These are phyloP conservation scores for Hypoxylon sp. DNA, from an alignment of 2,329 filamentous ascomycete species.

Conservation along the genomic window DNA sequence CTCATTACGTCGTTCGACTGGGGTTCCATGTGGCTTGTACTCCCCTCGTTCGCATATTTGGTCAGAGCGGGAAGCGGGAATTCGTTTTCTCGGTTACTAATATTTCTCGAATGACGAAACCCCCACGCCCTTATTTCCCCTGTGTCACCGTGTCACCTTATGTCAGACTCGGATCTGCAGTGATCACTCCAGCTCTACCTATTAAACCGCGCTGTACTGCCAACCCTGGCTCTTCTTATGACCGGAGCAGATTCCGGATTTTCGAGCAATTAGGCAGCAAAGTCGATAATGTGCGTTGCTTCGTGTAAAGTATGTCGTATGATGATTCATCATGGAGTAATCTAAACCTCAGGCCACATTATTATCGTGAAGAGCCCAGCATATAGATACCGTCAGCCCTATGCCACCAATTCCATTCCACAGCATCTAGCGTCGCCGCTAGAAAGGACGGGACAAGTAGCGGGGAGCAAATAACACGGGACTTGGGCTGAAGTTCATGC, in stretches of 20 bases:
- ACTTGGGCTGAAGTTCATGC: background rate
- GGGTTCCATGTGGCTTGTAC: slow-evolving; percentile 29
- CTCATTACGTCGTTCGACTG: slow-evolving; percentile 7
- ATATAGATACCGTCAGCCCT: slow-evolving; percentile 2
- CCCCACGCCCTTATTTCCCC: slow-evolving; percentile 28
- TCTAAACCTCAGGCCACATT: slow-evolving; percentile 7
- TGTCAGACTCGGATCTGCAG: slow-evolving; percentile 27
- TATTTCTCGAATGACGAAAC: slow-evolving; percentile 19
- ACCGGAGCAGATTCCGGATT: slow-evolving; percentile 5
- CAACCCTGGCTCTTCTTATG: slow-evolving; percentile 7
- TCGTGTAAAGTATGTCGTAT: slow-evolving; percentile 14
- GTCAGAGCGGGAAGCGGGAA: background rate
- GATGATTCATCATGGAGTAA: slow-evolving; percentile 9
- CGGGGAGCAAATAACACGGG: slow-evolving; percentile 2
- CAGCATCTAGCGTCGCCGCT: background rate
- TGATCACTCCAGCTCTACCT: slow-evolving; percentile 14
- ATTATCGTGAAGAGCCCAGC: background rate
- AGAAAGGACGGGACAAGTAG: slow-evolving; percentile 5
- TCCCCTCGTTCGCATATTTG: no score
- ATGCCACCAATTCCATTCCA: slow-evolving; percentile 5
- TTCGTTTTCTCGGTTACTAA: slow-evolving; percentile 20
- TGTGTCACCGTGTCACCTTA: slow-evolving; percentile 7
- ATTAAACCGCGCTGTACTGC: slow-evolving; percentile 14
- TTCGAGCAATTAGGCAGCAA: slow-evolving; percentile 18
- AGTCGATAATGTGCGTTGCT: slow-evolving; percentile 9